Conservation (phyloP, 495 filamentous ascomycete species). For the Podospora anserina region DNA sequence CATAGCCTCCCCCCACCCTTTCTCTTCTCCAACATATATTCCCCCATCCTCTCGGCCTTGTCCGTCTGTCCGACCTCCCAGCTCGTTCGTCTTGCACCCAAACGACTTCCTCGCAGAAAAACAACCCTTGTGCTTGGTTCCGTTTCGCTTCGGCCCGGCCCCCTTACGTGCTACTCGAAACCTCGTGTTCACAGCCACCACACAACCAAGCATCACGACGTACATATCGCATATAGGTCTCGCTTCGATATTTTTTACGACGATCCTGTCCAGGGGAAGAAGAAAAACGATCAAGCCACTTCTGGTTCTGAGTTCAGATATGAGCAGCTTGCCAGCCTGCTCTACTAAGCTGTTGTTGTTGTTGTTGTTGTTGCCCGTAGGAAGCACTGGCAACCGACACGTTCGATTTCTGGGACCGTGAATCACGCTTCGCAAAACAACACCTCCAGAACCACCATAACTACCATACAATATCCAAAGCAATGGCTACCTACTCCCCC, state of each 20-base stretch:
- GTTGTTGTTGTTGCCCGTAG: constrained; percentile 24
- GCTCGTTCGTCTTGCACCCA: background rate
- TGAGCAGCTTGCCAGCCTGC: constrained; percentile 36
- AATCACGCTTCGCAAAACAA: constrained; percentile 13
- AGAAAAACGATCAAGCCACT: background rate
- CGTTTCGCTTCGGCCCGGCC: constrained; percentile 1
- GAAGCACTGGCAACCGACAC: constrained; percentile 33
- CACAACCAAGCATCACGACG: background rate
- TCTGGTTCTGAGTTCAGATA: constrained; percentile 17
- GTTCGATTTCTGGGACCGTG: constrained; percentile 19
- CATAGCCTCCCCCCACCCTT: constrained; percentile 2
- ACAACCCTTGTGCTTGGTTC: background rate
- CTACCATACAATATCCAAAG: constrained; percentile 2
- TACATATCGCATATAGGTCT: constrained; percentile 7
- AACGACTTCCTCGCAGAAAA: background rate
- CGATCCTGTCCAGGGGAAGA: constrained; percentile 5
- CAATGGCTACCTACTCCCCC: constrained; percentile 28
- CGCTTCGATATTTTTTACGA: background rate
- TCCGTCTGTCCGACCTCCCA: background rate
- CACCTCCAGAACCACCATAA: constrained; percentile 2
- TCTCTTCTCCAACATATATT: background rate
- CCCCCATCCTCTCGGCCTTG: background rate
- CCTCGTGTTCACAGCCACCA: constrained; percentile 27
- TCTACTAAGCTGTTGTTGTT: constrained; percentile 32
- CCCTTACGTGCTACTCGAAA: constrained; percentile 27